Base-by-base conservation (phyloP, 140 eudicot genomes). In the Senecio squalidus region DNA sequence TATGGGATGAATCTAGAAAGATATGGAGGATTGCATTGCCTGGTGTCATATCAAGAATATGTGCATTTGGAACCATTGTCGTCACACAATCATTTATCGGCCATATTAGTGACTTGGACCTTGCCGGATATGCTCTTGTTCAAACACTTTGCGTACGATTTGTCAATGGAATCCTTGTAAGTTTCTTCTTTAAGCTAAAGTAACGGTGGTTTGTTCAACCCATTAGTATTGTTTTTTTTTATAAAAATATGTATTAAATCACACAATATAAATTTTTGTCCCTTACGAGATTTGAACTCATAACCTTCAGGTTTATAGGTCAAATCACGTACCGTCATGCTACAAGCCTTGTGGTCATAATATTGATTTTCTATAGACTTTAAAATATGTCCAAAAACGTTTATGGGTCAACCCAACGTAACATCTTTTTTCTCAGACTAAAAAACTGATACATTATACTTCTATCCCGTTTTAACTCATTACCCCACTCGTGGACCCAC, bases 91-190 rank as follows among this genome's bases (percentile, higher is more conserved):
- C 94, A 9, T 81, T 82, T 62, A 45, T 85, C 23, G 94, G 94
- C 18, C 84, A 85, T 60, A 54, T 85, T 21, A 78, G 80, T 46
- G 47, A 54, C 38, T 13, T 81, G 25, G 94, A 85, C 55, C 89
- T 85, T 58, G 94, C 89, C 16, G 86, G 78, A n/a, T 85, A 81
- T 73, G 94, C 94, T 10, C 89, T 84, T 58, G 89, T 84, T 16
- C 86, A 81, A 64, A 84, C 94, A 5, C 76, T 81, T 34, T 73
- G 70, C 15, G 89, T 78, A 9, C 85, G 89, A n/a, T 84, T 81
- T 24, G 76, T 82, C 41, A 78, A 81, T 31, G 94, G 94, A 26
- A 78, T 81, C 29, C 76, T 84, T 57, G 94, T 84, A 71, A 65
- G 88, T 67, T 58, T 15, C 16, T 38, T 54, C 45, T 30, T 44